Evolutionary conservation across 306 rosid genomes (phyloP), one percentile per base, ranked within the genome.

Genomic region (Betula pendula): DNA sequence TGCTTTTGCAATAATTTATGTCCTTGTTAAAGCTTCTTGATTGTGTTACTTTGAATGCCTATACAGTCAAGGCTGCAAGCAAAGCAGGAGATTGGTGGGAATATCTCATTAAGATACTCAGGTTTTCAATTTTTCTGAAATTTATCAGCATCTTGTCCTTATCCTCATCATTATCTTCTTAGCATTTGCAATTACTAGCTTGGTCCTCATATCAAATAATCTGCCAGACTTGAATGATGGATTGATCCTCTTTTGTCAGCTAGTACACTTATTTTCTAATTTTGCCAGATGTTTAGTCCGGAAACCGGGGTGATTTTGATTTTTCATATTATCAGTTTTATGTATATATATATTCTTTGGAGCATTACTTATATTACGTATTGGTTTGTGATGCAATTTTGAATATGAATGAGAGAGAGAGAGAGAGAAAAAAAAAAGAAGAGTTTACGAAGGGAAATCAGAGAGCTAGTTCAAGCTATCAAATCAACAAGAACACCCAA

Each of bases 11-110:
- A 9, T 38, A 35, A 8, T 50, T 15, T 14, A 35, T 8, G 2
- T 49, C 6, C 49, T 44, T 3, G 27, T 12, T 16, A 25, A 43
- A 70, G 58, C 59, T 29, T 40, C 51, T 20, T 47, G 10, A 15
- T 38, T 43, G 22, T 52, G 40, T 79, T 22, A 15, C 43, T 53
- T 73, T 68, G 72, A 59, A 33, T 19, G 48, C 76, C 72, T 79
- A 44, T 84, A 75, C 97, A 92, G 97, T 92, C 97, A 65, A 92
- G 97, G 81, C 85, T 92, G 86, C 97, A 92, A 87, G 97, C 97
- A 27, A 92, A 88, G 86, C 97, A 92, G 76, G 97, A 88, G 86
- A 92, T 92, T 68, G 96, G 97, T 42, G 88, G 90, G 80, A 90
- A 81, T 77, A 78, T 79, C 77, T 87, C 93, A 16, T 82, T 87